phyloP scores from a whole-genome alignment of 768 basidiomycete species.

The Leucosporidium creatinivorum region DNA sequence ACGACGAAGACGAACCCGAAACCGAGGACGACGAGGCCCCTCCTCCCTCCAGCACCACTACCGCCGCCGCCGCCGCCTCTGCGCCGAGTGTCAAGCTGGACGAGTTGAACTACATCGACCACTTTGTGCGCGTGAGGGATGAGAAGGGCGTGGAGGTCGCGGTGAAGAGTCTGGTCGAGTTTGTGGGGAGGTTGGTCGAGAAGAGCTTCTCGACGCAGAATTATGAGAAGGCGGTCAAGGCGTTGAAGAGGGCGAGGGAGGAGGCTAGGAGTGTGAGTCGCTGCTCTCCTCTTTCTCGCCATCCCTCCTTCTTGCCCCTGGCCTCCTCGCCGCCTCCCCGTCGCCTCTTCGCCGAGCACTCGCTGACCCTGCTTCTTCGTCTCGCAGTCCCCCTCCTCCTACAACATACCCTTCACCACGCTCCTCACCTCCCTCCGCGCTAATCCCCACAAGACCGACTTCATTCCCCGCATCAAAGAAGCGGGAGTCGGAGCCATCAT shows the following conservation, averaged over 20 bases:
- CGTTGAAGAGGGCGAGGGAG: conserved; percentile 60
- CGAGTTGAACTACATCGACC: background rate
- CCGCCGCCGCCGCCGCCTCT: background rate
- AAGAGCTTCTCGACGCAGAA: conserved; percentile 57
- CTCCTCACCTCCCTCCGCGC: background rate
- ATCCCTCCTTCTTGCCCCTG: too few species aligned
- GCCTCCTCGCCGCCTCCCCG: background rate
- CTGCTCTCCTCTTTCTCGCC: background rate
- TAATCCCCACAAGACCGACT: background rate
- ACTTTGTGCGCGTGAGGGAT: conserved; percentile 43
- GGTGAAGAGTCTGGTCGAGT: conserved; percentile 63
- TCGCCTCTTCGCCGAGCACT: too few species aligned
- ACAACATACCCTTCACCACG: background rate
- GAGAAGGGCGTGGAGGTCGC: conserved; percentile 70
- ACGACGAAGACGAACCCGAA: conserved; percentile 46
- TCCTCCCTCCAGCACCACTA: background rate
- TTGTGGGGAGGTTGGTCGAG: conserved; percentile 46
- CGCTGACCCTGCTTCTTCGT: background rate
- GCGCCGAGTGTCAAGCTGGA: background rate
- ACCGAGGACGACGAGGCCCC: conserved; percentile 43
- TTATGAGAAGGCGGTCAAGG: conserved; percentile 62
- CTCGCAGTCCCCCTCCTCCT: background rate
- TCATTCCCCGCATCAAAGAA: background rate
- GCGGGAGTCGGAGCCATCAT: background rate
- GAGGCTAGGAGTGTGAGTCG: conserved; percentile 49